Percentiles rank a stretch among this genome's conserved stretches.
Conservation (phyloP, 192 early-diverging fungal genomes). For the Gonapodya sp. region DNA sequence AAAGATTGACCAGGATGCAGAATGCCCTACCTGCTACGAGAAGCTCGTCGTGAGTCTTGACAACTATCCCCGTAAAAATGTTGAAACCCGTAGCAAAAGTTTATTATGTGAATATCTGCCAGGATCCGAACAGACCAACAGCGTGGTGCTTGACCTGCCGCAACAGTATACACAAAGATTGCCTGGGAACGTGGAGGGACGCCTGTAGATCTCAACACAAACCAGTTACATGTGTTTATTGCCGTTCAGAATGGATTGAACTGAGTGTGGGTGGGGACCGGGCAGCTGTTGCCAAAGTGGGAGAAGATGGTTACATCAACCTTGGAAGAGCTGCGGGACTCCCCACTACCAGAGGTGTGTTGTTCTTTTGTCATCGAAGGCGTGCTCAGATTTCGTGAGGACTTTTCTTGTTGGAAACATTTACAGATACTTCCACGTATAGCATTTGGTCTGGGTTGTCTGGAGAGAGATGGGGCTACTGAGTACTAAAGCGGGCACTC, state of each 20-base stretch:
- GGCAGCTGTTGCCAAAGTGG: neutral
- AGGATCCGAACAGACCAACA: neutral
- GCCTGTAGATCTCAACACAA: neutral
- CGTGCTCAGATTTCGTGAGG: too few relatives aligned
- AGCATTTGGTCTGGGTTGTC: neutral
- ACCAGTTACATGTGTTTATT: neutral
- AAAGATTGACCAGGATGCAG: neutral
- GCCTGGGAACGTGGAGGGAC: neutral
- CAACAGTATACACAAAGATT: neutral
- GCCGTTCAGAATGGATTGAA: neutral
- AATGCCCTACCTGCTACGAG: neutral
- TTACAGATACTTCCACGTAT: neutral
- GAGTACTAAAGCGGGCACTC: too few relatives aligned
- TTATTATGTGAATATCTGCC: neutral
- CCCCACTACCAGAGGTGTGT: neutral
- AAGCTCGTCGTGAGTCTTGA: neutral
- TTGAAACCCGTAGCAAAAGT: too few relatives aligned
- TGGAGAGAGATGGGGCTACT: too few relatives aligned
- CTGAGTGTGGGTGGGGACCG: too few relatives aligned
- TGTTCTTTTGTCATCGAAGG: neutral
- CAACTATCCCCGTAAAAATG: too few relatives aligned
- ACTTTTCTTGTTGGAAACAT: neutral
- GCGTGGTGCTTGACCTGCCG: neutral
- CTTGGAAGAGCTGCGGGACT: neutral
- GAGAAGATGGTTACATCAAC: neutral